Conservation (phyloP, 148 eudicot species). For the Dysphania ambrosioides region DNA sequence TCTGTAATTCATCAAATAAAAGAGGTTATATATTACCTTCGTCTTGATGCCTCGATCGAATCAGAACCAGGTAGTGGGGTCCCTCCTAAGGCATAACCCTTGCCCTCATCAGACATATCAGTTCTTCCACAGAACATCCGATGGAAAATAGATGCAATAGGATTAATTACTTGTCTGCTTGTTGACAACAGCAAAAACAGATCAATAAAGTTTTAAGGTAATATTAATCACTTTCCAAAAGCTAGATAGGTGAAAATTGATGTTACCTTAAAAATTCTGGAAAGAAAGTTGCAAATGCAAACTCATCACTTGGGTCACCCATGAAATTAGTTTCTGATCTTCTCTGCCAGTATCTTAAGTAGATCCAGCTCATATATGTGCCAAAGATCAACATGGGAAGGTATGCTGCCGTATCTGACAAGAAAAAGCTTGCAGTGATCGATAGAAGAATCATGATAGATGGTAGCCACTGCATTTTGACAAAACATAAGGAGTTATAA, state of each 20-base stretch:
- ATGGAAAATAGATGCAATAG: conserved; percentile 73
- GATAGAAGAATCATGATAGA: conserved; percentile 60
- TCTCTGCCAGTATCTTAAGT: conserved; percentile 84
- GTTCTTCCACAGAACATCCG: conserved; percentile 82
- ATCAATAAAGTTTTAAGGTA: not conserved
- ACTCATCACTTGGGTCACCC: conserved; percentile 99
- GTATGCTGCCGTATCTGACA: conserved; percentile 56
- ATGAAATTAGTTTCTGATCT: conserved; percentile 72
- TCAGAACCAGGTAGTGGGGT: conserved; percentile 86
- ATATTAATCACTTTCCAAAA: not conserved
- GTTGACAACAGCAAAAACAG: conserved; percentile 15
- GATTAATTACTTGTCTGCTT: conserved; percentile 79
- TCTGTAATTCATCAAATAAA: too few species aligned
- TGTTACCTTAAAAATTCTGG: conserved; percentile 76
- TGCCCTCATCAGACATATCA: conserved; percentile 44
- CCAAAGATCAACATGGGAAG: conserved; percentile 85
- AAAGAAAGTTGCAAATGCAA: conserved; percentile 86
- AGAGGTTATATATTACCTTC: conserved; percentile 60
- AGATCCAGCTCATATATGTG: conserved; percentile 89
- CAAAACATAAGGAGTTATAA: not conserved
- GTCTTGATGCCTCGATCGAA: conserved; percentile 86
- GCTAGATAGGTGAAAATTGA: conserved; percentile 8
- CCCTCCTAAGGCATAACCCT: conserved; percentile 57
- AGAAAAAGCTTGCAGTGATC: conserved; percentile 57
- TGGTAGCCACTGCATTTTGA: conserved; percentile 88